Evolutionary conservation across 2,329 filamentous ascomycete species (phyloP), one percentile per base, ranked within the genome.

Genomic region (Trichoderma brevicompactum): DNA sequence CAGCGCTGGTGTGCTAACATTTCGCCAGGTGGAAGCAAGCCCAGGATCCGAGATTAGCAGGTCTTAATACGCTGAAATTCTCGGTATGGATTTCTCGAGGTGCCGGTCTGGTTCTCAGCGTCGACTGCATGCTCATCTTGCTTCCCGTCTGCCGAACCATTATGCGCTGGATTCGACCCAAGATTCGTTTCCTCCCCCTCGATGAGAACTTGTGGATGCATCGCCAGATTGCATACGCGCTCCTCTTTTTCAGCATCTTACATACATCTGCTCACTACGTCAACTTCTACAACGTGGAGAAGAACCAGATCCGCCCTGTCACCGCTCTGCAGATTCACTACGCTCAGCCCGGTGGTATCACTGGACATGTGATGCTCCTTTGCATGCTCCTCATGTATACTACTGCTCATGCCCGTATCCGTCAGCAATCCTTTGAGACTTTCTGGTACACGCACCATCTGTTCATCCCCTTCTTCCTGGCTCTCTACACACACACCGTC

Each of bases 361-460:
- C 95, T 2, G 95, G 95, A 7, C 95, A 99, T 78, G 86, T 97
- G 68, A 99, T 99, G 95, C 86, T 98, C 32, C 83, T 99, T n/a
- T 98, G 94, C 84, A 99, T 99, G 95, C 81, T 99, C 68, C 81
- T 99, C 68, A 99, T 99, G 85, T 99, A 96, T 80, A 99, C 95
- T 1, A 97, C 94, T 0, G 91, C 95, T 2, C 95, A 99, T 75
- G 86, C 90, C 72, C 91, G 92, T 70, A 98, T 99, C 70, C 91
- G 95, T 63, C 94, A 98, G 76, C 95, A 99, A 76, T 96, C 92
- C 0, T 99, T 94, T 75, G 95, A 99, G 80, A 96, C 94, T 0
- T 99, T 99, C 77, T 99, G 95, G 95, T 99, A 99, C 79, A 97
- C 93, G 0, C 95, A 99, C 79, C 95, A 99, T 74, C 86, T 99